Evolutionary conservation across 169 alveolate species (phyloP).

Genomic region (Plasmodium falciparum): DNA sequence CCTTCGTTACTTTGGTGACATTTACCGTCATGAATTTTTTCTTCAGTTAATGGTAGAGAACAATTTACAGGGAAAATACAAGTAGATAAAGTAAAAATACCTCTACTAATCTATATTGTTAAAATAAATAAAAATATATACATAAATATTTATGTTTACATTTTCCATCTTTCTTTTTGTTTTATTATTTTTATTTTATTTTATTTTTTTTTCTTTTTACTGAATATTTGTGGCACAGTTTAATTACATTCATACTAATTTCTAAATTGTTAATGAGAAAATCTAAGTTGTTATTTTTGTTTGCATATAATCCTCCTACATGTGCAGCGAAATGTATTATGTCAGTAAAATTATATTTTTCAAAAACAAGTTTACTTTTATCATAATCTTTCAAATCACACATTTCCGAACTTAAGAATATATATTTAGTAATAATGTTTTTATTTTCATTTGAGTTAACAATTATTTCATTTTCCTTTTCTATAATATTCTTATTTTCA

Average conservation of each 20-base stretch:
- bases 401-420: conserved; percentile 66
- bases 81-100: conserved; percentile 61
- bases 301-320: conserved; percentile 66
- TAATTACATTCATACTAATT: conserved; percentile 52
- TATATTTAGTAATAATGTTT: conserved; percentile 45
- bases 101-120: conserved; percentile 56
- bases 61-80: conserved; percentile 73
- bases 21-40: conserved; percentile 55
- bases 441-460: conserved; percentile 52
- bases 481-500: conserved; percentile 21
- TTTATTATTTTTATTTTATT: background rate
- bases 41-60: conserved; percentile 57
- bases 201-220: conserved; percentile 5
- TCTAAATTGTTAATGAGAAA: conserved; percentile 57
- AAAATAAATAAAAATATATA: background rate
- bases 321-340: conserved; percentile 74
- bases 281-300: conserved; percentile 48
- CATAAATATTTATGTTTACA: conserved; percentile 4
- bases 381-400: conserved; percentile 70
- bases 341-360: conserved; percentile 62
- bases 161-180: background rate
- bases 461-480: conserved; percentile 65
- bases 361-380: conserved; percentile 34
- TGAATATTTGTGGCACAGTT: conserved; percentile 61
- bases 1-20: conserved; percentile 76